Evolutionary conservation across 495 filamentous ascomycete species (phyloP).

Genomic region (Aspergillus sclerotioniger): DNA sequence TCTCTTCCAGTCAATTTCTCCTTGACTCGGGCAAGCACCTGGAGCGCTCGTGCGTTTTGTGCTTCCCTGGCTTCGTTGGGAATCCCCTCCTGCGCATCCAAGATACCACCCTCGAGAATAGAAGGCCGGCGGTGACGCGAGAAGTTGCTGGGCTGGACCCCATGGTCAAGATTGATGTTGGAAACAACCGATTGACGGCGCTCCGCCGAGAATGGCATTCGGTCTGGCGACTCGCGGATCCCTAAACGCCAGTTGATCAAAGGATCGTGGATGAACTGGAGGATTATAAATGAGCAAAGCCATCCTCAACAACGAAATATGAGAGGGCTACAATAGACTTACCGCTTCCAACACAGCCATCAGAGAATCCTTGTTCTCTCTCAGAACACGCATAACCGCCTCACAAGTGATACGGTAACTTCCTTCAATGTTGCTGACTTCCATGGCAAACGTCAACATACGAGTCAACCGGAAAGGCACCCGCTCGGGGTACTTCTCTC

Average conservation of each 20-base stretch:
- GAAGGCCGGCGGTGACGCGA: slow-evolving; percentile 48
- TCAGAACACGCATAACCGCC: slow-evolving; percentile 94
- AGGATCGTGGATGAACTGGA: slow-evolving; percentile 94
- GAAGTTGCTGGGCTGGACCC: slow-evolving; percentile 45
- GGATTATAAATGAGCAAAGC: slow-evolving; percentile 2
- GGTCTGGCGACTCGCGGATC: slow-evolving; percentile 75
- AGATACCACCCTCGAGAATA: slow-evolving; percentile 51
- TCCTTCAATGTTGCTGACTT: slow-evolving; percentile 98
- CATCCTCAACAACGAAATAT: background rate
- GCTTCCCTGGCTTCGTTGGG: slow-evolving; percentile 62
- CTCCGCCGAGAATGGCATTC: slow-evolving; percentile 78
- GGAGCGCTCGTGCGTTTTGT: slow-evolving; percentile 88
- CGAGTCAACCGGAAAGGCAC: slow-evolving; percentile 96
- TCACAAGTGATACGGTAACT: slow-evolving; percentile 97
- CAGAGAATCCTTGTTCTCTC: slow-evolving; percentile 95
- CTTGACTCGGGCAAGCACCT: slow-evolving; percentile 87
- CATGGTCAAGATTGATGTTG: slow-evolving; percentile 55
- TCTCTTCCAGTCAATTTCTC: slow-evolving; percentile 85
- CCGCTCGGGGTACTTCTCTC: slow-evolving; percentile 96
- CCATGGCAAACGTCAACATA: slow-evolving; percentile 99
- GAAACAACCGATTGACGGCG: slow-evolving; percentile 71
- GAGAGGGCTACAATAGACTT: slow-evolving; percentile 42
- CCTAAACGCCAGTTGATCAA: slow-evolving; percentile 95
- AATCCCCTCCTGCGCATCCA: slow-evolving; percentile 50
- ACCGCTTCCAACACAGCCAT: slow-evolving; percentile 98